These are phyloP conservation scores for Yamadazyma kanchanaburiensis DNA, from an alignment of 1,139 yeast genomes.

Conservation along the genomic window DNA sequence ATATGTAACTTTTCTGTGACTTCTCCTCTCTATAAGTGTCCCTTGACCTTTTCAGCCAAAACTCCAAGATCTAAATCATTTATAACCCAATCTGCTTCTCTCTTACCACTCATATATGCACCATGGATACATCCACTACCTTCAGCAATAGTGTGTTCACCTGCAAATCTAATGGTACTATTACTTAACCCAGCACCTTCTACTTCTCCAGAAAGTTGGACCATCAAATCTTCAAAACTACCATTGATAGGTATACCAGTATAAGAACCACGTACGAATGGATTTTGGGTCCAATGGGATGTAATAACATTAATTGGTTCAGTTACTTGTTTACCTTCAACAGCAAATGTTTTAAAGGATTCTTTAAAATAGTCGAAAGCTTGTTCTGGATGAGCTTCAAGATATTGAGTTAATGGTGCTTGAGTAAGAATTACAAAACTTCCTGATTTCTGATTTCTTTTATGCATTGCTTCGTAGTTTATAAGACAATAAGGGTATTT, in stretches of 20 bases:
- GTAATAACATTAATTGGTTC: constrained; percentile 52
- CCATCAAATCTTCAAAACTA: constrained; percentile 59
- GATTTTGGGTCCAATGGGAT: constrained; percentile 70
- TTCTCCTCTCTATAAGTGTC: too few relatives aligned
- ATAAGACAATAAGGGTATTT: constrained; percentile 18
- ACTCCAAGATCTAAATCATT: constrained; percentile 14
- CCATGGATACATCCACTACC: constrained; percentile 89
- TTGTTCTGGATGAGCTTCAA: constrained; percentile 32
- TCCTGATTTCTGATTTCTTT: constrained; percentile 15
- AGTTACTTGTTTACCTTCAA: constrained; percentile 20
- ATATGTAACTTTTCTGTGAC: too few relatives aligned
- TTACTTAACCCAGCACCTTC: constrained; percentile 47
- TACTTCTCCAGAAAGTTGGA: constrained; percentile 45
- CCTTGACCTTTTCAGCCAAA: neutral
- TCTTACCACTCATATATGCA: constrained; percentile 65
- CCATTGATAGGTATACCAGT: constrained; percentile 66
- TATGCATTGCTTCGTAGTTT: constrained; percentile 28
- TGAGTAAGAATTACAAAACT: constrained; percentile 63
- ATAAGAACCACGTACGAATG: constrained; percentile 71
- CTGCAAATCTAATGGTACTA: constrained; percentile 68
- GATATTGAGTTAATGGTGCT: constrained; percentile 59
- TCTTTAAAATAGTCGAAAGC: constrained; percentile 43
- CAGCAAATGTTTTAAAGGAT: constrained; percentile 25
- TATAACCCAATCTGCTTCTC: constrained; percentile 60
- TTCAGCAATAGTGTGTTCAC: constrained; percentile 74